These are phyloP conservation scores for Leccinum incarnatum DNA, from an alignment of 768 basidiomycete species.

Conservation along the genomic window DNA sequence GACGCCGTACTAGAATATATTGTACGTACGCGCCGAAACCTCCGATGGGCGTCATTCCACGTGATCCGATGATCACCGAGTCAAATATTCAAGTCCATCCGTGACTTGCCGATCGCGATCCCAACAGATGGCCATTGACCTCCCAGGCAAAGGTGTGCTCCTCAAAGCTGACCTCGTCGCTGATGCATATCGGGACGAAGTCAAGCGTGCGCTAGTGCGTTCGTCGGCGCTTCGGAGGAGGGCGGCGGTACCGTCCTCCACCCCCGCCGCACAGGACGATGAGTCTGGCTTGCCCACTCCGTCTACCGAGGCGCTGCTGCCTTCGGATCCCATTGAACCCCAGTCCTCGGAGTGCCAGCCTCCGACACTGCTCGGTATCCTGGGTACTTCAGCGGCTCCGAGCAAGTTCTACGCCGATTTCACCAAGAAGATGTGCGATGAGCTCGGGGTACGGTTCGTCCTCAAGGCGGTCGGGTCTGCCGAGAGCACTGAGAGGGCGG, in stretches of 20 bases:
- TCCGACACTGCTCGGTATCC: conserved; percentile 87
- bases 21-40: background rate
- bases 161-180: conserved; percentile 80
- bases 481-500: conserved; percentile 42
- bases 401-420: conserved; percentile 87
- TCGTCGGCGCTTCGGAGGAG: background rate
- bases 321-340: background rate
- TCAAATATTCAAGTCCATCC: background rate
- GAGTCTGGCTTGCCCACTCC: background rate
- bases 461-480: conserved; percentile 59
- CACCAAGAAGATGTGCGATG: conserved; percentile 86
- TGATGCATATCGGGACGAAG: conserved; percentile 65
- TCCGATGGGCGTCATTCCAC: conserved; percentile 5
- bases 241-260: background rate
- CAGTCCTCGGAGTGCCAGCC: background rate
- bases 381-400: conserved; percentile 79
- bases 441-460: conserved; percentile 84
- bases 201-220: conserved; percentile 26
- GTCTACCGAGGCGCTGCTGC: background rate
- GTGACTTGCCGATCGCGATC: background rate
- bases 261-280: background rate
- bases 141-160: conserved; percentile 64
- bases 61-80: conserved; percentile 8
- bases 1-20: background rate
- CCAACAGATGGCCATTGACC: conserved; percentile 27